phyloP scores from a whole-genome alignment of 768 basidiomycete species.

The Boletus tomentosulus region DNA sequence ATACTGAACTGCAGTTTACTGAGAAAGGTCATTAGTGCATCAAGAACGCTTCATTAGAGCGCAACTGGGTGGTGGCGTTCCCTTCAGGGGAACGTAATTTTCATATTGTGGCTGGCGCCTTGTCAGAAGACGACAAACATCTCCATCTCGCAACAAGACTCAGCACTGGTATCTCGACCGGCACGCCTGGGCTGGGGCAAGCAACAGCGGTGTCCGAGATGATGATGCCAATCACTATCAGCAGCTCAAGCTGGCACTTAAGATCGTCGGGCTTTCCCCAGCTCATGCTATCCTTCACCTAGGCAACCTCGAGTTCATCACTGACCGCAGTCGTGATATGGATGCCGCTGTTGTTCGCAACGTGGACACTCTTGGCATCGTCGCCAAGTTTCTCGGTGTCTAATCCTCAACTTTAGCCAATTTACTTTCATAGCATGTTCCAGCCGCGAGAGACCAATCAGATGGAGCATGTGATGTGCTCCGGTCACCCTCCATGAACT shows the following conservation, averaged over 20 bases:
- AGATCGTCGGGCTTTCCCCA: slow-evolving; percentile 89
- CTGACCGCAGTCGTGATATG: slow-evolving; percentile 79
- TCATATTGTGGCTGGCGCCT: slow-evolving; percentile 90
- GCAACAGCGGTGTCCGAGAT: slow-evolving; percentile 13
- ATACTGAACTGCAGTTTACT: slow-evolving; percentile 73
- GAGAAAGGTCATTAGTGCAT: slow-evolving; percentile 51
- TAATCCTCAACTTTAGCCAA: slow-evolving; percentile 34
- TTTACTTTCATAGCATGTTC: too few species aligned
- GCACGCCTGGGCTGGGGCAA: slow-evolving; percentile 45
- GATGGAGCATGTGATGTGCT: too few species aligned
- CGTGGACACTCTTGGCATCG: slow-evolving; percentile 69
- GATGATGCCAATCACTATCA: slow-evolving; percentile 40
- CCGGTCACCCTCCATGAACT: too few species aligned
- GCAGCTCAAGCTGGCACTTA: slow-evolving; percentile 91
- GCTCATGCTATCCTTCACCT: slow-evolving; percentile 90
- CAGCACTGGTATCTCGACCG: slow-evolving; percentile 86
- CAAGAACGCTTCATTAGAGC: slow-evolving; percentile 94
- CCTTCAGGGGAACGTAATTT: slow-evolving; percentile 94
- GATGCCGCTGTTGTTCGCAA: slow-evolving; percentile 93
- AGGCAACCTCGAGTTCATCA: slow-evolving; percentile 26
- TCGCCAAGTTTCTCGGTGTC: slow-evolving; percentile 90
- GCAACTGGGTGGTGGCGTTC: slow-evolving; percentile 81
- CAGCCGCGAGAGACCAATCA: too few species aligned
- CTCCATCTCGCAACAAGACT: slow-evolving; percentile 77
- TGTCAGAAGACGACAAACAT: slow-evolving; percentile 81